Evolutionary conservation across 306 rosid genomes (phyloP).

Genomic region (Trifolium subterraneum): DNA sequence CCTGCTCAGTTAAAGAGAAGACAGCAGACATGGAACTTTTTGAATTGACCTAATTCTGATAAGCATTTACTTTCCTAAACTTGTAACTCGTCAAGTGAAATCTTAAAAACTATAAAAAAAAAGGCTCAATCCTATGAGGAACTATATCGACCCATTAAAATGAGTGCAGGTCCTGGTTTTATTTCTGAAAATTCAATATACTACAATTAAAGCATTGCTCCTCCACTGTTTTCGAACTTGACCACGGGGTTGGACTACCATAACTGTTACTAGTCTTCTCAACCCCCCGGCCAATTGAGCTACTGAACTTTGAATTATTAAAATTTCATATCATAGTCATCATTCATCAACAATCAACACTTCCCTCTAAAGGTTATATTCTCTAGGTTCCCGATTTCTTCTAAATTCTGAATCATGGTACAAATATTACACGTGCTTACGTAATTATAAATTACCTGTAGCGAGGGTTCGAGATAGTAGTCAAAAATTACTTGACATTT

Average conservation of each 20-base stretch:
- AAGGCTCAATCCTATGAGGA: background rate
- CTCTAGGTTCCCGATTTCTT: conserved; percentile 1
- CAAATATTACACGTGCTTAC: background rate
- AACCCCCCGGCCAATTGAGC: no score
- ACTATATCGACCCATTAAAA: background rate
- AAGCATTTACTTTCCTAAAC: background rate
- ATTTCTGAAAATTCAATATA: conserved; percentile 6
- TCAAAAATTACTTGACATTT: conserved; percentile 82
- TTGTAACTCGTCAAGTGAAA: background rate
- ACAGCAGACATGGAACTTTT: background rate
- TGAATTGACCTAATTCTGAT: conserved; percentile 3
- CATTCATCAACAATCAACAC: conserved; percentile 5
- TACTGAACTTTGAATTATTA: background rate
- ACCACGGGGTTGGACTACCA: no score
- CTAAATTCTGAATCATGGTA: conserved; percentile 8
- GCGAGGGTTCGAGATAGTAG: conserved; percentile 77
- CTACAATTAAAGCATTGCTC: background rate
- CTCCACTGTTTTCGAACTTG: no score
- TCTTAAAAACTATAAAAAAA: background rate
- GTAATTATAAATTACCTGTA: conserved; percentile 60
- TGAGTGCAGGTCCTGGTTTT: background rate
- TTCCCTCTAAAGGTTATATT: background rate
- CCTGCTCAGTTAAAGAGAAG: conserved; percentile 49
- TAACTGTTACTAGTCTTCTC: no score
- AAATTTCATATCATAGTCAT: conserved; percentile 2